phyloP scores from a whole-genome alignment of 2,329 filamentous ascomycete species.

The Talaromyces atroroseus region DNA sequence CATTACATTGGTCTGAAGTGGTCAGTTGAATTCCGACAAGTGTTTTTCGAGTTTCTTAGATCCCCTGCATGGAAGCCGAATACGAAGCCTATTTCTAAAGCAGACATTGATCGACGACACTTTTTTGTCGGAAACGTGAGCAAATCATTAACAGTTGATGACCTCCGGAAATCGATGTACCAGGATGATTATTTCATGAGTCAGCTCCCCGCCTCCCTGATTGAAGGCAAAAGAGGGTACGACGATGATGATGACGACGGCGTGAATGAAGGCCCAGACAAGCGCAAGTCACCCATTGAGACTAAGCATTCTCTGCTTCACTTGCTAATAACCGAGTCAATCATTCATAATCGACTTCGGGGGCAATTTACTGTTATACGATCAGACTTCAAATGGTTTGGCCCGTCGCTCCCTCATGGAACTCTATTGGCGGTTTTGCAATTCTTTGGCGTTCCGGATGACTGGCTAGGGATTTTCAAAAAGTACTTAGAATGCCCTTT shows the following conservation, averaged over 20 bases:
- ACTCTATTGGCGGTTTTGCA: slow-evolving; percentile 54
- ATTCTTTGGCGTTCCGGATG: slow-evolving; percentile 54
- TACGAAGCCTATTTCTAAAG: slow-evolving; percentile 28
- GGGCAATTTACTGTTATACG: slow-evolving; percentile 50
- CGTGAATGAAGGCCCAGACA: slow-evolving; percentile 19
- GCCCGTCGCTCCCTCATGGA: slow-evolving; percentile 53
- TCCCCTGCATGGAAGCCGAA: slow-evolving; percentile 40
- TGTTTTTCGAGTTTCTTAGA: slow-evolving; percentile 33
- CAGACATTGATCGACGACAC: slow-evolving; percentile 38
- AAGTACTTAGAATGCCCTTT: slow-evolving; percentile 56
- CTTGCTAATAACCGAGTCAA: slow-evolving; percentile 51
- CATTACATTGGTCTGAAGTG: slow-evolving; percentile 52
- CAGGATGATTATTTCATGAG: slow-evolving; percentile 49
- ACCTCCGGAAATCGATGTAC: slow-evolving; percentile 35
- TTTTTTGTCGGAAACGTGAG: slow-evolving; percentile 38
- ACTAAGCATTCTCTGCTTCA: slow-evolving; percentile 56
- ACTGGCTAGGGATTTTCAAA: slow-evolving; percentile 56
- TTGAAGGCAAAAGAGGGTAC: slow-evolving; percentile 34
- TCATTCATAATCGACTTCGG: slow-evolving; percentile 45
- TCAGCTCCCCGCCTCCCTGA: slow-evolving; percentile 44
- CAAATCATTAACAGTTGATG: slow-evolving; percentile 20
- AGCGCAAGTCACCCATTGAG: slow-evolving; percentile 39
- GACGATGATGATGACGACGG: slow-evolving; percentile 30
- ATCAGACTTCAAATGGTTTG: slow-evolving; percentile 56
- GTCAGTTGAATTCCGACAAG: slow-evolving; percentile 43